Conservation (phyloP, 2,329 filamentous ascomycete genomes). For the Colletotrichum sp. region DNA sequence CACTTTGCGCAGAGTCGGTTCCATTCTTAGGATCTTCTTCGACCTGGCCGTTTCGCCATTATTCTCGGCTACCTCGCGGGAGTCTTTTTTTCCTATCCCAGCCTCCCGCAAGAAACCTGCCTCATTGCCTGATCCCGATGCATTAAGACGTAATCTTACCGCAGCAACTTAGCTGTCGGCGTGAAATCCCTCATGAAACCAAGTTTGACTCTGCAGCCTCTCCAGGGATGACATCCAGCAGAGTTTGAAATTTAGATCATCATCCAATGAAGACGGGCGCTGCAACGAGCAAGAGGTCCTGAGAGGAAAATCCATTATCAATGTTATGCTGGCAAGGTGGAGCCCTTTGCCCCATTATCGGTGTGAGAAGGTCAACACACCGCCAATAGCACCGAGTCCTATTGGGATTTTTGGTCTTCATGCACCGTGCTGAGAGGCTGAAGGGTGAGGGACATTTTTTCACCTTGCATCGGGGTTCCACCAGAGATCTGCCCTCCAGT, state of each 20-base stretch:
- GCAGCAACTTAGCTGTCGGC: not conserved
- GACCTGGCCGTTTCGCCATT: conserved; percentile 6
- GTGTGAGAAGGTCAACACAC: not conserved
- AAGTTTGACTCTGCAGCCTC: conserved; percentile 19
- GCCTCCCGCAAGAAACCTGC: not conserved
- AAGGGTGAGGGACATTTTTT: conserved; percentile 9
- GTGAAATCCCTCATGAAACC: conserved; percentile 21
- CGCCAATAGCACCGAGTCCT: conserved; percentile 6
- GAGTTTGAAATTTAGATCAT: not conserved
- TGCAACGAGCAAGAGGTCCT: not conserved
- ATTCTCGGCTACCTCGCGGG: conserved; percentile 17
- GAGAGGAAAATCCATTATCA: conserved; percentile 17
- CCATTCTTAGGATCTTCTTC: not conserved
- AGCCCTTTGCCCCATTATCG: conserved; percentile 5
- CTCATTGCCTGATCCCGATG: conserved; percentile 7
- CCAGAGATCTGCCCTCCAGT: not conserved
- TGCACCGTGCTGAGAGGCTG: conserved; percentile 4
- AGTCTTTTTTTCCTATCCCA: not conserved
- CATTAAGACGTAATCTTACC: conserved; percentile 23
- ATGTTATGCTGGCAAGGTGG: conserved; percentile 18
- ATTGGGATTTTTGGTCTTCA: conserved; percentile 9
- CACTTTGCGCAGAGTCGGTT: not conserved
- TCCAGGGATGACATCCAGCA: conserved; percentile 10
- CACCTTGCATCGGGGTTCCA: conserved; percentile 9
- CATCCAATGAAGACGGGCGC: conserved; percentile 14